Conservation (phyloP, 1,139 yeast genomes). For the Taphrina sp. region DNA sequence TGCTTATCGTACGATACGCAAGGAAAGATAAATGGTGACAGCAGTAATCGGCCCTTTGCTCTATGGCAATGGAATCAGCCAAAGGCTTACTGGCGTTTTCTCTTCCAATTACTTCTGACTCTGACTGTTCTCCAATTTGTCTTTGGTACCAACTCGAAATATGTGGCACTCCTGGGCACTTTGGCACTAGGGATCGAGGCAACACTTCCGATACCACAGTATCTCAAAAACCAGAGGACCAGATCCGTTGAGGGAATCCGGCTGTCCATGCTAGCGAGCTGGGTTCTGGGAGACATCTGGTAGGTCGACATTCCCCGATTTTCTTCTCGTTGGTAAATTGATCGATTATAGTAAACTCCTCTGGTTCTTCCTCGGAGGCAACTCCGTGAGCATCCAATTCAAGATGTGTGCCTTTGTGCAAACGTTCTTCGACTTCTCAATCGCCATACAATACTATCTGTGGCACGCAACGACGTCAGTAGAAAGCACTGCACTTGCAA, state of each 20-base stretch:
- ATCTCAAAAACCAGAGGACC: constrained; percentile 63
- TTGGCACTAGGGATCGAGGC: constrained; percentile 74
- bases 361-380: constrained; percentile 63
- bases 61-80: constrained; percentile 51
- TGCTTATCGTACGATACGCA: constrained; percentile 10
- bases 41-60: constrained; percentile 74
- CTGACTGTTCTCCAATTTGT: constrained; percentile 51
- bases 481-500: too few relatives aligned
- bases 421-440: constrained; percentile 68
- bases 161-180: constrained; percentile 63
- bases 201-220: constrained; percentile 81
- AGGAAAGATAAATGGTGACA: constrained; percentile 42
- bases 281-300: constrained; percentile 85
- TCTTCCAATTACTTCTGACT: constrained; percentile 50
- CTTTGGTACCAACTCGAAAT: constrained; percentile 47
- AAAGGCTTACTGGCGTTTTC: constrained; percentile 44
- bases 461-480: too few relatives aligned
- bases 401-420: constrained; percentile 77
- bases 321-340: not conserved
- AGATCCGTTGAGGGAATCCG: constrained; percentile 76
- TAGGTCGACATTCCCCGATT: constrained; percentile 45
- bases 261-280: constrained; percentile 66
- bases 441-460: constrained; percentile 63
- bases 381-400: constrained; percentile 62
- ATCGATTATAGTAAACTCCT: constrained; percentile 43